Conservation (phyloP, 2,329 filamentous ascomycete genomes). For the Fusarium nygamai region DNA sequence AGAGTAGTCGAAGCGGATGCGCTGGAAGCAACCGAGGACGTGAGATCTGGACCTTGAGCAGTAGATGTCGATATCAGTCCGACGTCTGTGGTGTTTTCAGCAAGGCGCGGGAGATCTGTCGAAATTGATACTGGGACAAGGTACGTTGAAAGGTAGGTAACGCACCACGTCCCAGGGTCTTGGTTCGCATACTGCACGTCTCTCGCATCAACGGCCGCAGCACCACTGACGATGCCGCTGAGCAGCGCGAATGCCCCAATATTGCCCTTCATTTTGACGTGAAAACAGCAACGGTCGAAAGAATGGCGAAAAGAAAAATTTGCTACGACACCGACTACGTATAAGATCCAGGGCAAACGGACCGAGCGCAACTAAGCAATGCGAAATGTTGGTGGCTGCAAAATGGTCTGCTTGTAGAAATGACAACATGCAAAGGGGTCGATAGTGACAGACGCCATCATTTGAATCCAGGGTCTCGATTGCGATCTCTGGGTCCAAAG, state of each 20-base stretch:
- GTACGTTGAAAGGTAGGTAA: not conserved
- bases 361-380: not conserved
- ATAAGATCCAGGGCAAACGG: not conserved
- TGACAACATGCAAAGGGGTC: not conserved
- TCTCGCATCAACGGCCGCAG: not conserved
- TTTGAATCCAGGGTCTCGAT: not conserved
- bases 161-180: not conserved
- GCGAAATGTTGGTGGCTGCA: not conserved
- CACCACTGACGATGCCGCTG: not conserved
- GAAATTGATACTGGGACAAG: not conserved
- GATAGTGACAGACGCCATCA: not conserved
- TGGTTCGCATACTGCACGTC: not conserved
- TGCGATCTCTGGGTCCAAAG: not conserved
- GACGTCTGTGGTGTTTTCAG: not conserved
- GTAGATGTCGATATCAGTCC: not conserved
- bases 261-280: not conserved
- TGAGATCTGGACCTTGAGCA: not conserved
- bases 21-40: not conserved
- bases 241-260: not conserved
- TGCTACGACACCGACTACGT: too few species aligned
- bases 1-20: not conserved
- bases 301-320: rapidly evolving
- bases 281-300: not conserved
- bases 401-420: not conserved
- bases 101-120: not conserved